A percentile compares a stretch with the other conserved stretches of the same genome.
phyloP scores from a whole-genome alignment of 2,329 filamentous ascomycete genomes.

The Penicillium brevicompactum region DNA sequence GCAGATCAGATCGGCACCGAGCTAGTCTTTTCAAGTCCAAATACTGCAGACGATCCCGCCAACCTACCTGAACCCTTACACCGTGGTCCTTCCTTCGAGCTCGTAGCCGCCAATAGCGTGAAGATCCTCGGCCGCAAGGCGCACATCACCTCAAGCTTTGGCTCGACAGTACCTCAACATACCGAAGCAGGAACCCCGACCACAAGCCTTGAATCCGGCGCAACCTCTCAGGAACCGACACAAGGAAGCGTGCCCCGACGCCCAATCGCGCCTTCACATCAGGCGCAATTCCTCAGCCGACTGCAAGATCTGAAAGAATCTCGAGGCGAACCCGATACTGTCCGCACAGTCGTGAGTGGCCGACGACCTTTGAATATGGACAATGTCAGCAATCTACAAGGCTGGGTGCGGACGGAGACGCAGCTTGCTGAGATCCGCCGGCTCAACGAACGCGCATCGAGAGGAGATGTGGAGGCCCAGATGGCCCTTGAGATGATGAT shows the following conservation, averaged over 20 bases:
- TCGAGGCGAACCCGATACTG: conserved; percentile 66
- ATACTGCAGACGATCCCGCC: conserved; percentile 30
- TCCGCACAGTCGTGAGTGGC: conserved; percentile 60
- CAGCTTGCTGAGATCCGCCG: conserved; percentile 39
- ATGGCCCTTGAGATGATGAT: conserved; percentile 35
- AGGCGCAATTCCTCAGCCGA: conserved; percentile 63
- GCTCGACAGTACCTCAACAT: conserved; percentile 14
- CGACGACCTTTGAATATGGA: conserved; percentile 36
- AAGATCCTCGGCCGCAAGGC: conserved; percentile 70
- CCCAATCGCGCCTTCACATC: conserved; percentile 40
- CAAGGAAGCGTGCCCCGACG: conserved; percentile 22
- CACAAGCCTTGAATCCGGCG: not conserved
- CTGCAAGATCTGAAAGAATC: conserved; percentile 66
- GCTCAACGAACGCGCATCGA: conserved; percentile 38
- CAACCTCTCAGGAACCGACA: conserved; percentile 4
- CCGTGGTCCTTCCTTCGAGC: conserved; percentile 58
- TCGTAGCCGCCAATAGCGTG: conserved; percentile 70
- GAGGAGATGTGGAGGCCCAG: conserved; percentile 41
- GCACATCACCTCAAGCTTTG: conserved; percentile 54
- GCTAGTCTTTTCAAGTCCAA: conserved; percentile 64
- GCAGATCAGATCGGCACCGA: conserved; percentile 81
- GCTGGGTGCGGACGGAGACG: conserved; percentile 42
- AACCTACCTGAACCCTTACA: conserved; percentile 43
- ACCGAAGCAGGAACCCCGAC: not conserved
- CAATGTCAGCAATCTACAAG: conserved; percentile 26